A percentile compares a stretch with the other conserved stretches of the same genome.
Conservation (phyloP, 345 rosid genomes). For the Camelina neglecta region DNA sequence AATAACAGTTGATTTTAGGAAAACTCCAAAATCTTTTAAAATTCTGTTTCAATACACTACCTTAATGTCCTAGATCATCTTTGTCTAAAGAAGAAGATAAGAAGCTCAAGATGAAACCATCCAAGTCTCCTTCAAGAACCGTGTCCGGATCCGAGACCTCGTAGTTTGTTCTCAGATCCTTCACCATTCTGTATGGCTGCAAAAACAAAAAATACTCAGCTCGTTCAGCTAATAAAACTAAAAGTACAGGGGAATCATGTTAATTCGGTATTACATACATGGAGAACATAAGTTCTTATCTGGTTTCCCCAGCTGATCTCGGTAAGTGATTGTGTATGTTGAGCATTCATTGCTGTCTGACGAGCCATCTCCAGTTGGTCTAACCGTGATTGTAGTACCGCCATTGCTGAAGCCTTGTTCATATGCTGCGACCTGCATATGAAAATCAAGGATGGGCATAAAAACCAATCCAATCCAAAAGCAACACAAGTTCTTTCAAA, state of each 20-base stretch:
- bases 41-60: too few relatives aligned
- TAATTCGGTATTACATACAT: slow-evolving; percentile 55
- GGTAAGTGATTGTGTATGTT: slow-evolving; percentile 90
- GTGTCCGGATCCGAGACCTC: slow-evolving; percentile 94
- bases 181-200: slow-evolving; percentile 94
- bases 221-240: neutral
- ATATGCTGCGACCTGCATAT: slow-evolving; percentile 74
- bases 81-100: slow-evolving; percentile 75
- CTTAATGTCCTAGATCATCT: slow-evolving; percentile 44
- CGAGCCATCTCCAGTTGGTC: slow-evolving; percentile 92
- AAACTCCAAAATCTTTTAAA: too few relatives aligned
- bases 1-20: too few relatives aligned
- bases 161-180: slow-evolving; percentile 88
- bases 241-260: neutral
- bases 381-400: slow-evolving; percentile 88
- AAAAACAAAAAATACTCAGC: slow-evolving; percentile 20
- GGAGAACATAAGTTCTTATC: slow-evolving; percentile 87
- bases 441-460: neutral
- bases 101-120: slow-evolving; percentile 82
- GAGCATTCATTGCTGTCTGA: slow-evolving; percentile 85
- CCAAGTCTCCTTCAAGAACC: slow-evolving; percentile 87
- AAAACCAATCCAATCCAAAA: neutral
- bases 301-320: slow-evolving; percentile 97
- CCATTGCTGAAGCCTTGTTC: slow-evolving; percentile 96
- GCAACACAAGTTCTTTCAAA: neutral